Base-by-base conservation (phyloP, 352 stramenopile genomes). In the Elongisporangium anandrum region DNA sequence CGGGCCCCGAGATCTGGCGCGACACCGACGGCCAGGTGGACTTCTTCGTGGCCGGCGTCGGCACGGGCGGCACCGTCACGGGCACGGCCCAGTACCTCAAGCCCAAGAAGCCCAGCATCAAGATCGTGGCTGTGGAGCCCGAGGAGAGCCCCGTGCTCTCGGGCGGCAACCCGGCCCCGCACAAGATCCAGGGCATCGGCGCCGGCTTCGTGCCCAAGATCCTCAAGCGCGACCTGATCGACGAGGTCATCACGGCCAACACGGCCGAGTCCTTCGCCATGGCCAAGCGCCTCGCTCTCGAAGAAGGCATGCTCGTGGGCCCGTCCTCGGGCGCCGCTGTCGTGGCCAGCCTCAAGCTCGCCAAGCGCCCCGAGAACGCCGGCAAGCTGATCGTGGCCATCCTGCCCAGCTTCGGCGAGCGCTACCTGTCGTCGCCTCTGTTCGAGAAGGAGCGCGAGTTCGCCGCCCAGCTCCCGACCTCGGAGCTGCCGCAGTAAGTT, bases 371-470 rank as follows among this genome's bases (percentile, higher is more conserved):
- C 6, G 87, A 97, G 77, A 93, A 87, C 59, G 72, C 68, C 15
- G 82, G 82, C 26, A 97, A 97, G 77, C 72, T 94, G 24, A 96
- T 94, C 55, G 90, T 97, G 17, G 85, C 83, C 48, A 94, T 97
- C 60, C 75, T 97, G 59, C 91, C 91, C 23, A 95, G 81, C 59
- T 97, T 96, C 68, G 91, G 92, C 52, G 92, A 97, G 70, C 82
- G 86, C 23, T 95, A 93, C 66, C 60, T 95, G 66, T 92, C 81
- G 50, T 91, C 85, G 47, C 67, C 79, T 22, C 70, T 94, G 19
- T 94, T 94, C 57, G 85, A 93, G 49, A 69, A 76, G 55, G 85
- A 94, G 65, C 83, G 85, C 45, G 81, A 92, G 64, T 87, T 72
- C 61, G 83, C 85, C 34, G 76, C 76, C 19, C 73, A 83, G 49